Percentiles rank a stretch among this genome's conserved stretches.
Evolutionary conservation across 2,329 filamentous ascomycete species (phyloP).

Genomic region (Fusarium sacchari): DNA sequence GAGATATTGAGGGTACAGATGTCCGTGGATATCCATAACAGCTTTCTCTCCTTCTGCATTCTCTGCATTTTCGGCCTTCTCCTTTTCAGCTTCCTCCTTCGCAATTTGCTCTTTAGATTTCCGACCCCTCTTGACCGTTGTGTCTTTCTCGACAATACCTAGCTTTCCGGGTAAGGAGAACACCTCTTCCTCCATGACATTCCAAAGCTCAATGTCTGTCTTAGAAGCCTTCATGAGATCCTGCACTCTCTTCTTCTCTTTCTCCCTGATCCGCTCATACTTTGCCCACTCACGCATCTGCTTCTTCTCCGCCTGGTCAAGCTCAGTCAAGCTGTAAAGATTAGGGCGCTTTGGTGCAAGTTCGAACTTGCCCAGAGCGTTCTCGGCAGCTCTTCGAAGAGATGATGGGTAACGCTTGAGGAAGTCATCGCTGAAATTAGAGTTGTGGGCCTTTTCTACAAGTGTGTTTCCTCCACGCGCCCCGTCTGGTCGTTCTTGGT

Average conservation of each 20-base stretch:
- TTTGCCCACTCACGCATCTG: constrained; percentile 49
- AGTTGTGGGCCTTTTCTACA: constrained; percentile 47
- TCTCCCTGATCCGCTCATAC: constrained; percentile 52
- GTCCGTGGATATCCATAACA: constrained; percentile 67
- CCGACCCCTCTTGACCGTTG: background rate
- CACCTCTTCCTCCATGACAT: constrained; percentile 72
- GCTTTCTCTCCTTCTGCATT: constrained; percentile 40
- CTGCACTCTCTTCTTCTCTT: constrained; percentile 64
- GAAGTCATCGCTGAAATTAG: constrained; percentile 49
- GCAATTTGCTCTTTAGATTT: constrained; percentile 28
- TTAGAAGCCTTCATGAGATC: constrained; percentile 62
- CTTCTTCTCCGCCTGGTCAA: constrained; percentile 46
- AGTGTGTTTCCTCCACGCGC: constrained; percentile 42
- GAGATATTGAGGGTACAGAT: constrained; percentile 72
- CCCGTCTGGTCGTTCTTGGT: background rate
- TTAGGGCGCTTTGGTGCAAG: constrained; percentile 43
- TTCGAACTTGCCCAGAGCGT: constrained; percentile 53
- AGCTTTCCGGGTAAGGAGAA: constrained; percentile 69
- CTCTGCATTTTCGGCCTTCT: background rate
- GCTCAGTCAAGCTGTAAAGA: constrained; percentile 42
- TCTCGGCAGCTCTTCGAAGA: constrained; percentile 53
- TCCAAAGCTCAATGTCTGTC: constrained; percentile 74
- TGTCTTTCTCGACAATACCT: constrained; percentile 55
- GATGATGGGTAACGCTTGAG: constrained; percentile 52
- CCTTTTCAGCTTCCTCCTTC: constrained; percentile 6